A percentile compares a stretch with the other conserved stretches of the same genome.
phyloP scores from a whole-genome alignment of 2,329 filamentous ascomycete genomes.

The Monosporascus sp. region DNA sequence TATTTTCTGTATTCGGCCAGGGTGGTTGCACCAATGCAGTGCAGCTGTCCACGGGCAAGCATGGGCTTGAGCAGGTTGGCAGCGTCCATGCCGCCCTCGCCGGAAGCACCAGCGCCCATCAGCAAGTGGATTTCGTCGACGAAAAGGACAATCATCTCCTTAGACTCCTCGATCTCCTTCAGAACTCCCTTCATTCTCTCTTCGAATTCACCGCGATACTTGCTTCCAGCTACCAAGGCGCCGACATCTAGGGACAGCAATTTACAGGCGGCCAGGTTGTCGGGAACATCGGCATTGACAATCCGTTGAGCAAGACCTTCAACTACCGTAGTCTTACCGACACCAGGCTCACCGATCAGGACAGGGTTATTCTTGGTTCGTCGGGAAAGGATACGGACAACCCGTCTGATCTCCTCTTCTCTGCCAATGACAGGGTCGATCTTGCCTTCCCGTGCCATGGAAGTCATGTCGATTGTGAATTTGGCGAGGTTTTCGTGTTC shows the following conservation, averaged over 20 bases:
- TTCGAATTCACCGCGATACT: constrained; percentile 97
- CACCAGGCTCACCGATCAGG: constrained; percentile 94
- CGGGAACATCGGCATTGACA: constrained; percentile 92
- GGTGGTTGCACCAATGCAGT: constrained; percentile 97
- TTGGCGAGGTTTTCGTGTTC: constrained; percentile 96
- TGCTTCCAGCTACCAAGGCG: constrained; percentile 91
- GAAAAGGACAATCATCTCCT: constrained; percentile 95
- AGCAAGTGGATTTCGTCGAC: constrained; percentile 98
- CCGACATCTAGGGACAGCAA: constrained; percentile 93
- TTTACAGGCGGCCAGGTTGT: constrained; percentile 90
- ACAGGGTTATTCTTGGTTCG: constrained; percentile 99
- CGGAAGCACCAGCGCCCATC: constrained; percentile 92
- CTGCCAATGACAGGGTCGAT: constrained; percentile 95
- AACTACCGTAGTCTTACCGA: constrained; percentile 96
- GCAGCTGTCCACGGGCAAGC: constrained; percentile 91
- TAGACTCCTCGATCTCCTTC: constrained; percentile 91
- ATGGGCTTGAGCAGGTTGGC: constrained; percentile 97
- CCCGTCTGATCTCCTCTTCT: constrained; percentile 90
- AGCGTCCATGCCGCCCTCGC: constrained; percentile 97
- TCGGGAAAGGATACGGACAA: constrained; percentile 85
- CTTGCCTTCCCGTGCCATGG: constrained; percentile 93
- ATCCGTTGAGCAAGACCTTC: constrained; percentile 94
- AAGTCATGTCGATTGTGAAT: constrained; percentile 98
- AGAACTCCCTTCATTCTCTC: constrained; percentile 98
- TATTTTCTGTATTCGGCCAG: constrained; percentile 96